These are phyloP conservation scores for Saccharomycopsis malanga DNA, from an alignment of 805 yeast species.

Conservation along the genomic window DNA sequence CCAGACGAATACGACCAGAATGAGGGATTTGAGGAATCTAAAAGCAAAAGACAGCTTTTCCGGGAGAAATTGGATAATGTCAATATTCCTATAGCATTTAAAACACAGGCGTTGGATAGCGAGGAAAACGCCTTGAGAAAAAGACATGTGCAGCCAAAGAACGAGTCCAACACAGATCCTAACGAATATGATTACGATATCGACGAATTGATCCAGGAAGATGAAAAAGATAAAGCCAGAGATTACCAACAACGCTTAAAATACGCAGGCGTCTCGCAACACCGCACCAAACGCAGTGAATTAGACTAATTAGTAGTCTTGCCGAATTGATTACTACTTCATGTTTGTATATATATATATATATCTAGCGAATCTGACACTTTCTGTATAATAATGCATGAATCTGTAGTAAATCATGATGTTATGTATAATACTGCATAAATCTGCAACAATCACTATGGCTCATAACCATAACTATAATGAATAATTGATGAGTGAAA, in stretches of 20 bases:
- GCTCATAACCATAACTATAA: background rate
- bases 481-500: background rate
- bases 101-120: constrained; percentile 10
- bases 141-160: constrained; percentile 5
- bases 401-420: too few relatives aligned
- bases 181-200: constrained; percentile 41
- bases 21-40: background rate
- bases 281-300: too few relatives aligned
- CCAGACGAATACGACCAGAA: constrained; percentile 20
- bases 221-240: constrained; percentile 27
- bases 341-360: too few relatives aligned
- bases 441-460: background rate
- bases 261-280: constrained; percentile 1
- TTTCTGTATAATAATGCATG: too few relatives aligned
- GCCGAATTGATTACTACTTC: too few relatives aligned
- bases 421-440: background rate
- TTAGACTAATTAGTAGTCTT: too few relatives aligned
- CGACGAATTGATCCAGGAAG: constrained; percentile 39
- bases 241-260: constrained; percentile 24
- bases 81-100: constrained; percentile 18
- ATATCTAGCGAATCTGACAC: too few relatives aligned
- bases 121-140: constrained; percentile 8
- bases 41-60: constrained; percentile 8
- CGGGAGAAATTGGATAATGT: constrained; percentile 13
- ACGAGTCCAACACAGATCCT: constrained; percentile 31